Evolutionary conservation across 768 basidiomycete species (phyloP).

Genomic region (Chlorophyllum brunneum): DNA sequence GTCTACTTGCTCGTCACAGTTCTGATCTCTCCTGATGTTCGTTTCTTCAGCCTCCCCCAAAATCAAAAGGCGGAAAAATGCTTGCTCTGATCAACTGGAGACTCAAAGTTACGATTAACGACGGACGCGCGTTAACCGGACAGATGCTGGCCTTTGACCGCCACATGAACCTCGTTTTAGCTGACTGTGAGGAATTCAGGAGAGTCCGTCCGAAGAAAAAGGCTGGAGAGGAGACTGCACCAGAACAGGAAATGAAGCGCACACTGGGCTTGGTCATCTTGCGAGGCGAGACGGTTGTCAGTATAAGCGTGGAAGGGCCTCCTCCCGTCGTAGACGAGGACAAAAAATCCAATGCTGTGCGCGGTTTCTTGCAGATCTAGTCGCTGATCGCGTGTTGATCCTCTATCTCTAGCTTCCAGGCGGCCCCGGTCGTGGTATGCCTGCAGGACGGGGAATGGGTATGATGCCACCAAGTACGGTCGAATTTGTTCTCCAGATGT

Average conservation of each 20-base stretch:
- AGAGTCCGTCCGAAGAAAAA: conserved; percentile 92
- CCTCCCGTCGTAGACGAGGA: conserved; percentile 90
- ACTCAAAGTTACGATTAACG: conserved; percentile 95
- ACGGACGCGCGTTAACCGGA: conserved; percentile 91
- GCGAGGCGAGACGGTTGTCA: conserved; percentile 95
- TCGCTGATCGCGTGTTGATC: conserved; percentile 8
- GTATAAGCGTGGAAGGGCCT: conserved; percentile 91
- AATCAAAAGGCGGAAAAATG: conserved; percentile 99
- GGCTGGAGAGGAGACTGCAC: conserved; percentile 69
- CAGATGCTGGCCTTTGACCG: conserved; percentile 99
- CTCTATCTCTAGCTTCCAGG: conserved; percentile 57
- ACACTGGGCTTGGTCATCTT: conserved; percentile 95
- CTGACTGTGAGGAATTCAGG: conserved; percentile 98
- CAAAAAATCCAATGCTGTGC: conserved; percentile 67
- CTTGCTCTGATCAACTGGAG: conserved; percentile 96
- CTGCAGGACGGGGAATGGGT: conserved; percentile 95
- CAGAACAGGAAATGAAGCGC: conserved; percentile 93
- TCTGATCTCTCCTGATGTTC: conserved; percentile 16
- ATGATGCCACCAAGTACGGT: conserved; percentile 84
- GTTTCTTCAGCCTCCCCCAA: conserved; percentile 76
- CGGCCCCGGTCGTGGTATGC: conserved; percentile 93
- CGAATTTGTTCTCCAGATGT: neutral
- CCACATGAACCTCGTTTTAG: conserved; percentile 98
- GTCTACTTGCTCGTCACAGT: neutral
- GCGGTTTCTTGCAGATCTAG: conserved; percentile 21